A percentile compares a stretch with the other conserved stretches of the same genome.
phyloP scores from a whole-genome alignment of 352 stramenopile species.

The Phytopythium chamaehyphon region DNA sequence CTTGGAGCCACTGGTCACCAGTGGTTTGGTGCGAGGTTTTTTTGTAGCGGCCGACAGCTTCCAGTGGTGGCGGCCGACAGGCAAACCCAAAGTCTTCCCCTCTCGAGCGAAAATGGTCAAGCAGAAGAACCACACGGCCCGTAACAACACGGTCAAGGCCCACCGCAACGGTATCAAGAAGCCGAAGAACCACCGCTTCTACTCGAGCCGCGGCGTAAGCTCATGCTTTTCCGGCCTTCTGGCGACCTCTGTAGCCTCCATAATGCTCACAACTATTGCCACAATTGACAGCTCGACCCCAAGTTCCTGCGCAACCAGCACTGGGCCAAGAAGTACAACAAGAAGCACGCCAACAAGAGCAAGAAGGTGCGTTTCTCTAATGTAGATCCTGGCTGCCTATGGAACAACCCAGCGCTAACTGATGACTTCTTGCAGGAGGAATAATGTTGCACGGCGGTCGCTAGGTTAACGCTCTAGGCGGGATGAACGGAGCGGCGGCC shows the following conservation, averaged over 20 bases:
- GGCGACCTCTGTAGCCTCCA: too few relatives aligned
- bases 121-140: constrained; percentile 98
- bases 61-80: too few relatives aligned
- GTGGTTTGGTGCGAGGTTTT: too few relatives aligned
- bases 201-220: constrained; percentile 92
- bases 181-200: constrained; percentile 94
- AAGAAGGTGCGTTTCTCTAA: constrained; percentile 37
- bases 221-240: too few relatives aligned
- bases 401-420: neutral
- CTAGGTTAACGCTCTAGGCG: neutral
- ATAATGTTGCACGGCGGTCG: constrained; percentile 22
- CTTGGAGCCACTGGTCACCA: too few relatives aligned
- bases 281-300: constrained; percentile 88
- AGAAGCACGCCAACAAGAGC: constrained; percentile 76
- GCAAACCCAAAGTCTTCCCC: constrained; percentile 36
- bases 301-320: constrained; percentile 98
- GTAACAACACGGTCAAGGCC: constrained; percentile 97
- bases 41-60: too few relatives aligned
- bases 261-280: too few relatives aligned
- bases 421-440: constrained; percentile 27
- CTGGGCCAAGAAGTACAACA: constrained; percentile 98
- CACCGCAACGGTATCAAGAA: constrained; percentile 98
- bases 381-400: neutral
- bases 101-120: constrained; percentile 82
- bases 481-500: constrained; percentile 1